Conservation (phyloP, 2,329 filamentous ascomycete species). For the Beauveria caledonica region DNA sequence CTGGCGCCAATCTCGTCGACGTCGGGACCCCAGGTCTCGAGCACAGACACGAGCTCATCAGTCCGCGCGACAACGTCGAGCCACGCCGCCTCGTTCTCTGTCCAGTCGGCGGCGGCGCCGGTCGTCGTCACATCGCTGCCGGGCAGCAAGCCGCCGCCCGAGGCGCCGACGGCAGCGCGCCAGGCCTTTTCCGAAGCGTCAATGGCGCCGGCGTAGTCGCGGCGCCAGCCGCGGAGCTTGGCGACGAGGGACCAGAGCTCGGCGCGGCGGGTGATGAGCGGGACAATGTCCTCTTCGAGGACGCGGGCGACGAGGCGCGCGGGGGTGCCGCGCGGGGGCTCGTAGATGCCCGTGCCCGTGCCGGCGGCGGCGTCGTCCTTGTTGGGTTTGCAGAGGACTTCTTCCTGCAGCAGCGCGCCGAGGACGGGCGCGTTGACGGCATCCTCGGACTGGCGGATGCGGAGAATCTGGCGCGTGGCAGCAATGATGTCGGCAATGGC, state of each 20-base stretch:
- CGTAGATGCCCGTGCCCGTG: slow-evolving; percentile 25
- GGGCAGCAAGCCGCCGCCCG: slow-evolving; percentile 35
- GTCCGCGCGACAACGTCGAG: slow-evolving; percentile 67
- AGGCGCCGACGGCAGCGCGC: slow-evolving; percentile 57
- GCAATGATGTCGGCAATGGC: slow-evolving; percentile 67
- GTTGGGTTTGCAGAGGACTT: slow-evolving; percentile 42
- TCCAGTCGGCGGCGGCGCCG: slow-evolving; percentile 21
- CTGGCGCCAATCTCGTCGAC: slow-evolving; percentile 62
- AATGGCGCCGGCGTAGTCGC: slow-evolving; percentile 62
- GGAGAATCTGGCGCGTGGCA: slow-evolving; percentile 66
- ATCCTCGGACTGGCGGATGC: slow-evolving; percentile 69
- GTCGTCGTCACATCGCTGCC: slow-evolving; percentile 4
- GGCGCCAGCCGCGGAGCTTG: slow-evolving; percentile 63
- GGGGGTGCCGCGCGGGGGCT: slow-evolving; percentile 46
- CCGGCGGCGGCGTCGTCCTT: slow-evolving; percentile 24
- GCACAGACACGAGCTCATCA: slow-evolving; percentile 69
- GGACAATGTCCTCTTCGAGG: slow-evolving; percentile 65
- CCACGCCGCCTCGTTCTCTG: slow-evolving; percentile 57
- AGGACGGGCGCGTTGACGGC: slow-evolving; percentile 71
- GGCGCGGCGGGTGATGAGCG: slow-evolving; percentile 73
- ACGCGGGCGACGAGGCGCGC: slow-evolving; percentile 60
- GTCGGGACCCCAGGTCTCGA: slow-evolving; percentile 67
- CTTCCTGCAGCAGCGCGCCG: slow-evolving; percentile 61
- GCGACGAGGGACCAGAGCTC: slow-evolving; percentile 70
- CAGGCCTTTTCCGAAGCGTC: slow-evolving; percentile 86